Conservation (phyloP, 2,329 filamentous ascomycete species). For the Neurospora crassa region DNA sequence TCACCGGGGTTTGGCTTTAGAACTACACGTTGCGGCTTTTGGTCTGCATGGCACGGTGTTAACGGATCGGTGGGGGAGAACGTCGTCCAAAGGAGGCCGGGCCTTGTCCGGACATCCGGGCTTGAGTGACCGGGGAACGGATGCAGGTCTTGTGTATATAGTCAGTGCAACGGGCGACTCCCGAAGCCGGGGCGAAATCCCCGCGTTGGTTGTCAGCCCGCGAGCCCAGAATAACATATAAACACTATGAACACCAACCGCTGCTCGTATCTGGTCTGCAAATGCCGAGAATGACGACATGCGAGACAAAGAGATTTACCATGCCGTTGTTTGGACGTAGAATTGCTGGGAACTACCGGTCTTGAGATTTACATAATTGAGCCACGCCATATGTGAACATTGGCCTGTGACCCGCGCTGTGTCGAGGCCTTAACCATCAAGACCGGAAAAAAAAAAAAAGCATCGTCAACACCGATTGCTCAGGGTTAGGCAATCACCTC, state of each 20-base stretch:
- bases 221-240: not conserved
- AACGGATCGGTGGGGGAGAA: not conserved
- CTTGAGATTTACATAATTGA: not conserved
- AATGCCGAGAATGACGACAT: not conserved
- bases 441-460: not conserved
- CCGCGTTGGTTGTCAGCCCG: not conserved
- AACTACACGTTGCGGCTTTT: not conserved
- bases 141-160: not conserved
- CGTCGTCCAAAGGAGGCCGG: not conserved
- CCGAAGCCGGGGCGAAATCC: not conserved
- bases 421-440: not conserved
- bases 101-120: not conserved
- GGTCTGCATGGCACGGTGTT: not conserved
- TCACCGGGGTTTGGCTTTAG: not conserved
- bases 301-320: not conserved
- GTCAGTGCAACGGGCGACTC: not conserved
- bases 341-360: not conserved
- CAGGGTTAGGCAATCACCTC: not conserved
- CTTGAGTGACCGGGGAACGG: not conserved
- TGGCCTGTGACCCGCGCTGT: not conserved
- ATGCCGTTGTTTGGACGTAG: not conserved
- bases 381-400: not conserved
- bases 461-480: not conserved
- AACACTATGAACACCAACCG: not conserved
- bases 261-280: not conserved